Percentiles rank a stretch among this genome's conserved stretches.
Evolutionary conservation across 2,329 filamentous ascomycete genomes (phyloP).

Genomic region (Penicillium carneum): DNA sequence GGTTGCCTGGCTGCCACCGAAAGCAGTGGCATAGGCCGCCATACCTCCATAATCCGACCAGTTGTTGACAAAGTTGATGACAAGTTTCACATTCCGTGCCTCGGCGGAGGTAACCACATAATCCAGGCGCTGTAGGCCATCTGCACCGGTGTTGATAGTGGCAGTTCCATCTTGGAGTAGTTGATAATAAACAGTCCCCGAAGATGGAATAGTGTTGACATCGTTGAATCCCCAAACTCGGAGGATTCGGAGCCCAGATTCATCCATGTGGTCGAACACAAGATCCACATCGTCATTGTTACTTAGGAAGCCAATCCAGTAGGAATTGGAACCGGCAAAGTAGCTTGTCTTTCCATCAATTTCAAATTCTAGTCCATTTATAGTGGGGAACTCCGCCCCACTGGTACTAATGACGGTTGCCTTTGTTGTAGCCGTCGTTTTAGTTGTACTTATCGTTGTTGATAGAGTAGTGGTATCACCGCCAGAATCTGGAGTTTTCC

Average conservation of each 20-base stretch:
- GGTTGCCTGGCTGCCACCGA: conserved; percentile 59
- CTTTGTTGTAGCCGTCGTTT: conserved; percentile 15
- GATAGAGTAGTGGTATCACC: conserved; percentile 1
- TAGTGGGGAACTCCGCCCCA: conserved; percentile 31
- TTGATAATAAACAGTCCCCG: conserved; percentile 57
- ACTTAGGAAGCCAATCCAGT: conserved; percentile 61
- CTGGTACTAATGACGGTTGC: conserved; percentile 5
- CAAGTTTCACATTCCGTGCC: conserved; percentile 66
- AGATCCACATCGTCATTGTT: conserved; percentile 59
- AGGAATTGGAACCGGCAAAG: conserved; percentile 60
- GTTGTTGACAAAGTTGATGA: conserved; percentile 68
- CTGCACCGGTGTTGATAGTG: conserved; percentile 68
- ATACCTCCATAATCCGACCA: conserved; percentile 74
- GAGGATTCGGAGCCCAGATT: conserved; percentile 59
- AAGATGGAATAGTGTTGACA: conserved; percentile 50
- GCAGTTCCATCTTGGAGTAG: conserved; percentile 44
- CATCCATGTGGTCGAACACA: conserved; percentile 42
- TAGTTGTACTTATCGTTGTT: conserved; percentile 13
- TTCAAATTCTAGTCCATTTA: conserved; percentile 44
- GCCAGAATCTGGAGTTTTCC: neutral
- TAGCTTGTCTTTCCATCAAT: conserved; percentile 53
- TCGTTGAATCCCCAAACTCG: conserved; percentile 64
- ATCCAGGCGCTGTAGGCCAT: conserved; percentile 71
- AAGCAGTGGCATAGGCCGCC: conserved; percentile 63
- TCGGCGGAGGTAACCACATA: conserved; percentile 68